phyloP scores from a whole-genome alignment of 768 basidiomycete genomes.

The Suillus discolor region DNA sequence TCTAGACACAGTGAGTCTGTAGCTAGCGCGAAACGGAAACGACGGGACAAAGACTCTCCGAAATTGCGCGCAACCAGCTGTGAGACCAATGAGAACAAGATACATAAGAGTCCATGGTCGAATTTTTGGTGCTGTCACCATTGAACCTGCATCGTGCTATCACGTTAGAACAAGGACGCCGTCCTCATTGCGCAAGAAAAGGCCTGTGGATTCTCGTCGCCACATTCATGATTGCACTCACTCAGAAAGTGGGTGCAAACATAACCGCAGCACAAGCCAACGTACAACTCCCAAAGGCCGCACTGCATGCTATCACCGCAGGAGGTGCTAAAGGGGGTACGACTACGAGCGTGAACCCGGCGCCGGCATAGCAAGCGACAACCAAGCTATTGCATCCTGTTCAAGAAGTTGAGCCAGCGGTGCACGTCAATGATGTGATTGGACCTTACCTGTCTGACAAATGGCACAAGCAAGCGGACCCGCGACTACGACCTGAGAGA shows the following conservation, averaged over 20 bases:
- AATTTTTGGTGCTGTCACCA: background rate
- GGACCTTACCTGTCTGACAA: constrained; percentile 28
- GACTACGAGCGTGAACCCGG: constrained; percentile 27
- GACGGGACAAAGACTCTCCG: background rate
- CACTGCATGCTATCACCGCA: constrained; percentile 25
- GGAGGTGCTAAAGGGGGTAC: constrained; percentile 20
- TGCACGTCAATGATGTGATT: background rate
- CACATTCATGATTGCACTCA: background rate
- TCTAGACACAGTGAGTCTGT: background rate
- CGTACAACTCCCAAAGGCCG: constrained; percentile 26
- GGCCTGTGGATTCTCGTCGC: background rate
- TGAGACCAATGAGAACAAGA: background rate
- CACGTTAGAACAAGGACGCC: too few relatives aligned
- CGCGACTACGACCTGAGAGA: constrained; percentile 11
- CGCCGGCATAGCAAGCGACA: constrained; percentile 25
- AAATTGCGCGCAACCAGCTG: too few relatives aligned
- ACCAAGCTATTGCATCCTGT: constrained; percentile 28
- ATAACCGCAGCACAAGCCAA: constrained; percentile 21
- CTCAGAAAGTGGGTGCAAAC: constrained; percentile 27
- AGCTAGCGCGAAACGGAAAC: background rate
- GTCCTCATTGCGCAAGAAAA: background rate
- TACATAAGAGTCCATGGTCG: background rate
- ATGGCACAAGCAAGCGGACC: constrained; percentile 23
- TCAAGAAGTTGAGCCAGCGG: background rate
- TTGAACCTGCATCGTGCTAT: too few relatives aligned